Evolutionary conservation across 129 eudicot species (phyloP).

Genomic region (Cynara cardunculus): DNA sequence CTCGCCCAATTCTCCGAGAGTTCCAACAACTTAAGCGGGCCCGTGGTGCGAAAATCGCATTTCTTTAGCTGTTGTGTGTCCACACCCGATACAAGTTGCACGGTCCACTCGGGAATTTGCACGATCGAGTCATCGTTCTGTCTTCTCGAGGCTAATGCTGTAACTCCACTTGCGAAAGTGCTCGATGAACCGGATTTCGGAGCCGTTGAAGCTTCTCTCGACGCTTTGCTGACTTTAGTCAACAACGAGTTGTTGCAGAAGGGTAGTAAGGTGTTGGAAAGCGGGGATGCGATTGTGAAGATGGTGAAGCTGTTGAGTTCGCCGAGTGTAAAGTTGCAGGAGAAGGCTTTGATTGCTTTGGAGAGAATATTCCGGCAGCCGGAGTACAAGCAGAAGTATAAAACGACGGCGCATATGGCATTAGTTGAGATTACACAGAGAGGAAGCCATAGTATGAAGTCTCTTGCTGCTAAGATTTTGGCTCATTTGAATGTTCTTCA

Average conservation of each 20-base stretch:
- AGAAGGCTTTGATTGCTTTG: conserved; percentile 37
- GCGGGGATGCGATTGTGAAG: conserved; percentile 24
- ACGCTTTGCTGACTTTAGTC: conserved; percentile 42
- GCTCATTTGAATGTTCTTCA: conserved; percentile 48
- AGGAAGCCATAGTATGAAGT: conserved; percentile 43
- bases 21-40: conserved; percentile 29
- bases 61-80: conserved; percentile 32
- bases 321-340: conserved; percentile 32
- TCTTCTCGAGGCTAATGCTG: conserved; percentile 43
- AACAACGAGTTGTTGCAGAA: conserved; percentile 31
- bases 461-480: conserved; percentile 54
- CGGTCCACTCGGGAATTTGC: conserved; percentile 38
- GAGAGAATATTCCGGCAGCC: conserved; percentile 39
- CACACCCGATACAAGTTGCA: conserved; percentile 17
- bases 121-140: conserved; percentile 40
- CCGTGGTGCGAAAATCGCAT: not conserved
- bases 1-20: conserved; percentile 45
- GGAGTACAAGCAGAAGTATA: conserved; percentile 43
- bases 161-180: conserved; percentile 30
- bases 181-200: conserved; percentile 32
- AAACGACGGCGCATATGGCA: conserved; percentile 38
- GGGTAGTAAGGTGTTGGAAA: conserved; percentile 51
- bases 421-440: conserved; percentile 54
- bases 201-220: conserved; percentile 44
- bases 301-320: conserved; percentile 50